Conservation (phyloP, 2,329 filamentous ascomycete genomes). For the Blastomyces gilchristii region DNA sequence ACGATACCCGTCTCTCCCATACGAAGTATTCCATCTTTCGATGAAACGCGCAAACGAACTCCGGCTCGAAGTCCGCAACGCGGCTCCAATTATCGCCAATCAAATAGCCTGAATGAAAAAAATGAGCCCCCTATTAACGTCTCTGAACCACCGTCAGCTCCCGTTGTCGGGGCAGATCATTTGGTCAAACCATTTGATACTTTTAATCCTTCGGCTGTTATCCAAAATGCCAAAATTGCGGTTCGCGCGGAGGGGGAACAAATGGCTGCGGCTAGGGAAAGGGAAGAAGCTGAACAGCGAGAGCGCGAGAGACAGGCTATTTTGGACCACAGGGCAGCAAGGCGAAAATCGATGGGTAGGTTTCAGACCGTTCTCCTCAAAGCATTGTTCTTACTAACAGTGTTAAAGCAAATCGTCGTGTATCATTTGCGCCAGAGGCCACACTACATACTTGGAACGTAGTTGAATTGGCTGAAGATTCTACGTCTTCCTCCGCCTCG, state of each 20-base stretch:
- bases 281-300: conserved; percentile 54
- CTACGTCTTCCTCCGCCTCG: conserved; percentile 63
- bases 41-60: conserved; percentile 40
- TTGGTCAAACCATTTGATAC: conserved; percentile 40
- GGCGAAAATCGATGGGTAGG: conserved; percentile 73
- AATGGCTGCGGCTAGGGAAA: conserved; percentile 57
- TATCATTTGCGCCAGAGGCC: conserved; percentile 94
- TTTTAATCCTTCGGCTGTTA: conserved; percentile 32
- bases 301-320: conserved; percentile 51
- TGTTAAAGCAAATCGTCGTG: conserved; percentile 62
- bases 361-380: neutral
- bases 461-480: conserved; percentile 78
- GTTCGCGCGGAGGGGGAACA: conserved; percentile 58
- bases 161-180: conserved; percentile 30
- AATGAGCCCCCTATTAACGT: conserved; percentile 35
- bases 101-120: conserved; percentile 8
- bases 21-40: conserved; percentile 52
- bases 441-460: conserved; percentile 97
- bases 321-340: conserved; percentile 67
- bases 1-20: conserved; percentile 57
- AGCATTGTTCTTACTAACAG: neutral
- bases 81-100: conserved; percentile 6
- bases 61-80: conserved; percentile 26
- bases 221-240: conserved; percentile 46
- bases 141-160: conserved; percentile 29